Evolutionary conservation across 1,284 basidiomycete genomes (phyloP), one percentile per base, ranked within the genome.

Genomic region (Puccinia coronata): DNA sequence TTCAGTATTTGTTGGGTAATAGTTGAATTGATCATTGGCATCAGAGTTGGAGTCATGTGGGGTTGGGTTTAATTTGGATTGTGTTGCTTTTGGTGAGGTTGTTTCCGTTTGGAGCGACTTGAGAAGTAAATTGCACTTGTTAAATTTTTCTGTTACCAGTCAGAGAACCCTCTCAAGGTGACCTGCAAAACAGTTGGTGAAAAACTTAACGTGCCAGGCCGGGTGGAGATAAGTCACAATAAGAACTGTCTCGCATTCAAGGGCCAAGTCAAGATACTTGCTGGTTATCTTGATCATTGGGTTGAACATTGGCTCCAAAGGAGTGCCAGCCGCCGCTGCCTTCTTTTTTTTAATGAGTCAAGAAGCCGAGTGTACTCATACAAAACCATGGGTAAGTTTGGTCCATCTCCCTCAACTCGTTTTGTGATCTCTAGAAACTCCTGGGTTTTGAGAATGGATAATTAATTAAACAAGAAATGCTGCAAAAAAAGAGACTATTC

Each of bases 361-460:
- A 63, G 59, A 16, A 63, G 14, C 8, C 20, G 28, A 5, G 28
- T 6, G 25, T 63, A 63, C 20, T 63, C 28, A 31, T 63, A 63
- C 25, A 63, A 31, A 6, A 63, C 59, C 28, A 36, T 63, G n/a
- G n/a, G n/a, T n/a, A n/a, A n/a, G n/a, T n/a, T n/a, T n/a, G n/a
- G n/a, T n/a, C n/a, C n/a, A n/a, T n/a, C 59, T 9, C 59, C 59
- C 34, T 63, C 59, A 6, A 63, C 6, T 2, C 59, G 18, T 36
- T 63, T 63, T 18, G 59, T 63, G 25, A 63, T 63, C 34, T 63
- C 28, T 6, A 63, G 20, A 31, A 63, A 63, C 6, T 63, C 59
- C 59, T 63, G 5, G 25, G 9, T 6, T 9, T n/a, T 57, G 6
- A 57, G 20, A 9, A 31, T n/a, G n/a, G 28, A 57, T 6, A n/a